These are phyloP conservation scores for Haematococcus sp. DNA, from an alignment of 139 green algal genomes.

Conservation along the genomic window DNA sequence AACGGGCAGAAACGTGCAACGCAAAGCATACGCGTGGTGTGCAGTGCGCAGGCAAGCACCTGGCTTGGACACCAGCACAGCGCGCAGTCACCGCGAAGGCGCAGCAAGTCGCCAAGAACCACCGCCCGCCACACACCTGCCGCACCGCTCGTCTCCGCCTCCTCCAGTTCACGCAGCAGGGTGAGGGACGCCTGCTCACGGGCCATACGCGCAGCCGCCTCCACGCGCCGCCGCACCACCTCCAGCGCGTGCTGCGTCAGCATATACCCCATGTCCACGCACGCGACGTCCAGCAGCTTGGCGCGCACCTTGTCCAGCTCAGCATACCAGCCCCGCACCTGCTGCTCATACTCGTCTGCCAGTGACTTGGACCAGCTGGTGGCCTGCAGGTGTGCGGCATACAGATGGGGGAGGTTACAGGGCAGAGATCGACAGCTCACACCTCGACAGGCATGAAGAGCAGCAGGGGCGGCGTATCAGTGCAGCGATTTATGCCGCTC, in stretches of 20 bases:
- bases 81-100: too few relatives aligned
- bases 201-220: slow-evolving; percentile 38
- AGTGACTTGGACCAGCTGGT: slow-evolving; percentile 51
- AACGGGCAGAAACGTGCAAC: too few relatives aligned
- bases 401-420: too few relatives aligned
- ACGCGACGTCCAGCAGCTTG: slow-evolving; percentile 42
- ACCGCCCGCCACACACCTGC: too few relatives aligned
- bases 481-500: neutral
- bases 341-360: slow-evolving; percentile 52
- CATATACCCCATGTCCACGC: slow-evolving; percentile 57
- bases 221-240: slow-evolving; percentile 41
- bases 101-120: too few relatives aligned
- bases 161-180: slow-evolving; percentile 67
- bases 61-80: too few relatives aligned
- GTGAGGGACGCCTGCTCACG: slow-evolving; percentile 56
- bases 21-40: too few relatives aligned
- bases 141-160: slow-evolving; percentile 21
- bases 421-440: too few relatives aligned
- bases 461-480: neutral
- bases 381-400: slow-evolving; percentile 37
- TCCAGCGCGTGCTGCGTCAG: slow-evolving; percentile 54
- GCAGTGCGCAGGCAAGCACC: too few relatives aligned
- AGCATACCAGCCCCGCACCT: slow-evolving; percentile 35
- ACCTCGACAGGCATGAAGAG: neutral
- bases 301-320: slow-evolving; percentile 53